Percentiles rank a stretch among this genome's conserved stretches.
Conservation (phyloP, 2,329 filamentous ascomycete genomes). For the Mariannaea sp. region DNA sequence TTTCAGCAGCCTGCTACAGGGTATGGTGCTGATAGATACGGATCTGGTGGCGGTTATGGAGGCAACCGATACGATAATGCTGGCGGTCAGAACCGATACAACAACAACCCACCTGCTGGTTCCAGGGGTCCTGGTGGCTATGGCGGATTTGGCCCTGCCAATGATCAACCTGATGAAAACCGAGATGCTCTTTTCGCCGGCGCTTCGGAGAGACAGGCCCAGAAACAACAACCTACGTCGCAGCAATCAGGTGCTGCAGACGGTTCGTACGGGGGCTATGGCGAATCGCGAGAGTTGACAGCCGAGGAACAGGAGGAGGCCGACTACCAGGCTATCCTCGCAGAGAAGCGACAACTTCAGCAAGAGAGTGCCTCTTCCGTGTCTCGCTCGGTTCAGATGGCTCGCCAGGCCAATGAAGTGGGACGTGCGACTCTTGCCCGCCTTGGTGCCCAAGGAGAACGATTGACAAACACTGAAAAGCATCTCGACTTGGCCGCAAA, state of each 20-base stretch:
- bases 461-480: constrained; percentile 79
- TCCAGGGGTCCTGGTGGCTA: constrained; percentile 61
- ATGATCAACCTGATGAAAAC: constrained; percentile 54
- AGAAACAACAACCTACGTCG: constrained; percentile 40
- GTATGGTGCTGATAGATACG: constrained; percentile 60
- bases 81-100: constrained; percentile 36
- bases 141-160: constrained; percentile 58
- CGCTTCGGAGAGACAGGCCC: constrained; percentile 55
- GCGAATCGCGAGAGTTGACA: constrained; percentile 77
- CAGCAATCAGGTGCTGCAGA: constrained; percentile 32
- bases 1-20: constrained; percentile 43
- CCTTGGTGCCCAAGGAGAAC: constrained; percentile 78
- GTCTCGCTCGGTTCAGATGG: constrained; percentile 48
- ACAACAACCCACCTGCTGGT: constrained; percentile 37
- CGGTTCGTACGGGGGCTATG: constrained; percentile 57
- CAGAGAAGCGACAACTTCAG: constrained; percentile 68
- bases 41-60: constrained; percentile 56
- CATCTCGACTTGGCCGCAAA: constrained; percentile 81
- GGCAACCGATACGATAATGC: constrained; percentile 57
- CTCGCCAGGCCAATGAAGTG: constrained; percentile 54
- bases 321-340: constrained; percentile 67
- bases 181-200: constrained; percentile 68
- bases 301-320: constrained; percentile 77
- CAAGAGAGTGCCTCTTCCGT: constrained; percentile 65
- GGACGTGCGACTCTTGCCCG: constrained; percentile 73